Conservation (phyloP, 2,329 filamentous ascomycete genomes). For the Neophaeococcomyces mojaviensis region DNA sequence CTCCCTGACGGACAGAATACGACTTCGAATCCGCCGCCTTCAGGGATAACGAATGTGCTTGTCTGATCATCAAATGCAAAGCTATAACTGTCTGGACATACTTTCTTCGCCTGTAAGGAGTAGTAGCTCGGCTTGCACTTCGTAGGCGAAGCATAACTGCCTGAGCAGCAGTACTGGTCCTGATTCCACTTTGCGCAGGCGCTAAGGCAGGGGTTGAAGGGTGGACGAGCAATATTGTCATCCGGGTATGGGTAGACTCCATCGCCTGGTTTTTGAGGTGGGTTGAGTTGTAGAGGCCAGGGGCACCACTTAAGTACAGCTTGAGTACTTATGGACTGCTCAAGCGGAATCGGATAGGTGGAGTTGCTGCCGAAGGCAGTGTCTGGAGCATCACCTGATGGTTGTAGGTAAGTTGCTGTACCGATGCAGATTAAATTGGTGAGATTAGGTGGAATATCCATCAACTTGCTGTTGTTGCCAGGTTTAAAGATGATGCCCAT, state of each 20-base stretch:
- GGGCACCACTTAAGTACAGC: conserved; percentile 67
- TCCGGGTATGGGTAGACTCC: conserved; percentile 77
- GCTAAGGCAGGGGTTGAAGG: conserved; percentile 70
- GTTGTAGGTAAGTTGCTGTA: conserved; percentile 53
- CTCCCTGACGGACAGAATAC: conserved; percentile 60
- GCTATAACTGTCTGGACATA: conserved; percentile 80
- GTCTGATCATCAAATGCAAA: conserved; percentile 56
- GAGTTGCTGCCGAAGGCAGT: conserved; percentile 57
- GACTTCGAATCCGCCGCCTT: conserved; percentile 69
- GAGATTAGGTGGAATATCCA: conserved; percentile 63
- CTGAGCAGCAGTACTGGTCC: conserved; percentile 68
- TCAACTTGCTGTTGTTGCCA: conserved; percentile 50
- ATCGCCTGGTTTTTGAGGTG: conserved; percentile 62
- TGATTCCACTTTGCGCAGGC: conserved; percentile 63
- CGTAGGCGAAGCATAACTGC: conserved; percentile 55
- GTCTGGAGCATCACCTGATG: conserved; percentile 43
- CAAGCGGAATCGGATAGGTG: conserved; percentile 61
- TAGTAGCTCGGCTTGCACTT: conserved; percentile 62
- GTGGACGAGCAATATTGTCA: conserved; percentile 60
- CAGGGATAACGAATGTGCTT: conserved; percentile 50
- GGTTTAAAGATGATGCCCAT: conserved; percentile 30
- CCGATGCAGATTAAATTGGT: conserved; percentile 72
- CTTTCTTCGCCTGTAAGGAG: conserved; percentile 59
- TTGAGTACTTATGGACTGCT: conserved; percentile 49
- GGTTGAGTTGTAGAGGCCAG: conserved; percentile 64